Evolutionary conservation across 73 alveolate genomes (phyloP), one percentile per base, ranked within the genome.

Genomic region (Paramecium bursaria): DNA sequence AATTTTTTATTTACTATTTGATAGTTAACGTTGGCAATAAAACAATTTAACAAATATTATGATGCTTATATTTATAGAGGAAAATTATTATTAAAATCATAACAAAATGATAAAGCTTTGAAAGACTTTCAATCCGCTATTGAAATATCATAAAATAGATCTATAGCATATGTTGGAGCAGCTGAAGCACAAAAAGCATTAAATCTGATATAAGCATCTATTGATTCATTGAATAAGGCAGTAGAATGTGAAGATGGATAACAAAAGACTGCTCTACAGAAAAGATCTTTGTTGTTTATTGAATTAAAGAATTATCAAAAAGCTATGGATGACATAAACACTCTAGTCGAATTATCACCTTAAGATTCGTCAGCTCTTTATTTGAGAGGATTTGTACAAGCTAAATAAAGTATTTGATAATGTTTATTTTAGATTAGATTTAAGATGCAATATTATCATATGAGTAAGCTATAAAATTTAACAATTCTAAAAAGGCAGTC

Each of bases 21-120:
- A 31, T 74, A 87, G 90, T 42, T 87, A 87, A 53, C 86, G 10
- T 54, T 39, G 21, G 92, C 90, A 7, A 61, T 87, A 1, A 29
- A 48, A 46, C 25, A 77, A 27, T 89, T 77, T 74, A 86, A 91
- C 30, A 76, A 88, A 50, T 92, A 85, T 51, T 88, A 91, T 23
- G 97, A 92, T 74, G 92, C 94, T 3, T 92, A 77, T 57, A 46
- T 90, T 17, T 93, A 93, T 13, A 73, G 97, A 73, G 97, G 95
- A 3, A 85, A 90, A 48, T 47, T 90, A 11, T 75, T 52, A 26
- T 52, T 90, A 4, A 42, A 80, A 22, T 29, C 48, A 75, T 80
- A 91, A 46, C 23, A 74, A 30, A 85, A 17, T 75, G 90, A 88
- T 15, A 31, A 48, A 49, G 92, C 94, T 0, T 54, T 91, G 26